These are phyloP conservation scores for Xylaria longipes DNA, from an alignment of 495 filamentous ascomycete genomes.

Conservation along the genomic window DNA sequence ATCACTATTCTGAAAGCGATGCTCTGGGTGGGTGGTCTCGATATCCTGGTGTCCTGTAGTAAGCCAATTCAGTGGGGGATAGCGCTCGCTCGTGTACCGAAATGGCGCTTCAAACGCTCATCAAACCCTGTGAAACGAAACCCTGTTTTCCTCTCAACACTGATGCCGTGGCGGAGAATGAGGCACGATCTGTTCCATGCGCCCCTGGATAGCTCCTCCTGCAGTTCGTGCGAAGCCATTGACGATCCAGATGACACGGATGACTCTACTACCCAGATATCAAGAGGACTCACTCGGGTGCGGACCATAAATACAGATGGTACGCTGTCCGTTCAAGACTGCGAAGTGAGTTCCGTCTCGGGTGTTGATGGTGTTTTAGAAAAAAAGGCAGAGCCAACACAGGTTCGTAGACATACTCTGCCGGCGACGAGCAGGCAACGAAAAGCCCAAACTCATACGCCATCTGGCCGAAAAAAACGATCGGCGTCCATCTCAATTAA, in stretches of 20 bases:
- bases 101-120: constrained; percentile 79
- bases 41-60: constrained; percentile 72
- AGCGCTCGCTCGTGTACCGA: constrained; percentile 83
- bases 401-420: constrained; percentile 60
- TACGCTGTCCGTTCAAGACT: background rate
- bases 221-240: constrained; percentile 41
- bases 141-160: constrained; percentile 34
- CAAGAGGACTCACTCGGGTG: constrained; percentile 23
- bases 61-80: constrained; percentile 87
- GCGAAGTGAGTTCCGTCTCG: background rate
- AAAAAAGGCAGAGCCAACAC: constrained; percentile 25
- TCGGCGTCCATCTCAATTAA: constrained; percentile 69
- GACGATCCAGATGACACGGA: constrained; percentile 38
- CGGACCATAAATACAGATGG: constrained; percentile 7
- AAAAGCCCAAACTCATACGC: constrained; percentile 57
- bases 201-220: constrained; percentile 39
- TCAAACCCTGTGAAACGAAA: constrained; percentile 34
- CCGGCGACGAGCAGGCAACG: constrained; percentile 45
- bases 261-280: background rate
- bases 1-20: constrained; percentile 79
- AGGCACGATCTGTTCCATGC: constrained; percentile 42
- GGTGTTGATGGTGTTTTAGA: constrained; percentile 17
- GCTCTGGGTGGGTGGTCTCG: constrained; percentile 87
- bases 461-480: constrained; percentile 70
- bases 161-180: constrained; percentile 39